Evolutionary conservation across 805 yeast genomes (phyloP), one percentile per base, ranked within the genome.

Genomic region (Kodamaea jinghongensis): DNA sequence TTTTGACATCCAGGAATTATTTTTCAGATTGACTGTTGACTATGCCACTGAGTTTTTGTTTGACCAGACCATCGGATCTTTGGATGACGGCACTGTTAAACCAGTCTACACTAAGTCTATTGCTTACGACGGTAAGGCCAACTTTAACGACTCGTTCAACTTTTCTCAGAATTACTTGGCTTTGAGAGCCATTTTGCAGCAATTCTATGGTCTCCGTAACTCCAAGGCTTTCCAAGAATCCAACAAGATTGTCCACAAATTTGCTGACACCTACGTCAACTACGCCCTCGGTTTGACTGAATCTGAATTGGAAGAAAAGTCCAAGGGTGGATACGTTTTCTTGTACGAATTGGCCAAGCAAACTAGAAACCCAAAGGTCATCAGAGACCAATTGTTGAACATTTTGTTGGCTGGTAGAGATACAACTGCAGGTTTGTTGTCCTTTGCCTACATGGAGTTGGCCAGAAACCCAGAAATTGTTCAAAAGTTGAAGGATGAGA

Each of bases 391-490:
- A 55, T 61, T 73, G 29, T 60, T 75, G 53, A 75, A 73, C 50
- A 68, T 76, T 41, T 61, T 75, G 41, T 54, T 75, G 15, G 81
- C 81, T 12, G 79, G 79, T 22, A 64, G 81, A 49, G 80, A 76
- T 49, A 75, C 80, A 32, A 75, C 81, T 10, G 79, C 80, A 7
- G 69, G 73, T 3, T 56, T 72, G 26, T 63, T 75, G 41, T 65
- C 76, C n/a, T 72, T 66, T 52, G 51, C 66, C 15, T 58, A 73
- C 35, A 71, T 57, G 46, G 72, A 73, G 49, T 61, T 75, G 38
- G 67, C 75, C 9, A 60, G 72, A 40, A 55, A 73, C 50, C 73
- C 73, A 5, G 53, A 52, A 1, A 50, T 65, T 6, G 69, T 63
- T 55, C 42, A 48, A 10, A 60, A 57, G 41, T 61, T 75, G 41